These are phyloP conservation scores for Petunia axillaris DNA, from an alignment of 257 asterid species.

Conservation along the genomic window DNA sequence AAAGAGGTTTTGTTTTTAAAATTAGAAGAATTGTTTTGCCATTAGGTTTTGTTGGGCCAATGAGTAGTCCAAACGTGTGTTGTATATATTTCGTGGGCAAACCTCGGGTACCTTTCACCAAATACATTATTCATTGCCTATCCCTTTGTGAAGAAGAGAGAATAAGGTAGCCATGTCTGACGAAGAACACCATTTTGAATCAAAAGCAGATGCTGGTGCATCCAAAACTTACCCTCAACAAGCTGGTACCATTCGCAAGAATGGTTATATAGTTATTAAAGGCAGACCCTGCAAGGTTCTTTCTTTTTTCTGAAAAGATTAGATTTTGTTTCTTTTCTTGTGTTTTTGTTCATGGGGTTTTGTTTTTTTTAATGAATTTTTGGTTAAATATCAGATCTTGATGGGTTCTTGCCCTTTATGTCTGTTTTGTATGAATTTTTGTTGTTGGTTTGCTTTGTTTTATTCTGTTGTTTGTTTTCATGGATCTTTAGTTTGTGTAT, in stretches of 20 bases:
- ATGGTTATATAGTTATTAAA: slow-evolving; percentile 39
- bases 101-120: too few relatives aligned
- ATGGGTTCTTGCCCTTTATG: background rate
- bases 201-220: slow-evolving; percentile 24
- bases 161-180: slow-evolving; percentile 8
- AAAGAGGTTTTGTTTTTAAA: too few relatives aligned
- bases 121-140: background rate
- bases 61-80: too few relatives aligned
- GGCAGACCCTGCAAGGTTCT: slow-evolving; percentile 42
- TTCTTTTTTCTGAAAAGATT: background rate
- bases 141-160: background rate
- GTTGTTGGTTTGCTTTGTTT: background rate
- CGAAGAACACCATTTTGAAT: slow-evolving; percentile 27
- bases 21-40: too few relatives aligned
- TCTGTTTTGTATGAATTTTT: background rate
- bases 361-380: background rate
- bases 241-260: slow-evolving; percentile 46
- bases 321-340: background rate
- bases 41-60: too few relatives aligned
- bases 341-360: slow-evolving; percentile 14
- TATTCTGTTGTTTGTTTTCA: background rate
- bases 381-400: slow-evolving; percentile 14
- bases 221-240: slow-evolving; percentile 42
- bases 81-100: too few relatives aligned
- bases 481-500: background rate